A percentile compares a stretch with the other conserved stretches of the same genome.
Conservation (phyloP, 139 green algal species). For the Coelastrella sp. region DNA sequence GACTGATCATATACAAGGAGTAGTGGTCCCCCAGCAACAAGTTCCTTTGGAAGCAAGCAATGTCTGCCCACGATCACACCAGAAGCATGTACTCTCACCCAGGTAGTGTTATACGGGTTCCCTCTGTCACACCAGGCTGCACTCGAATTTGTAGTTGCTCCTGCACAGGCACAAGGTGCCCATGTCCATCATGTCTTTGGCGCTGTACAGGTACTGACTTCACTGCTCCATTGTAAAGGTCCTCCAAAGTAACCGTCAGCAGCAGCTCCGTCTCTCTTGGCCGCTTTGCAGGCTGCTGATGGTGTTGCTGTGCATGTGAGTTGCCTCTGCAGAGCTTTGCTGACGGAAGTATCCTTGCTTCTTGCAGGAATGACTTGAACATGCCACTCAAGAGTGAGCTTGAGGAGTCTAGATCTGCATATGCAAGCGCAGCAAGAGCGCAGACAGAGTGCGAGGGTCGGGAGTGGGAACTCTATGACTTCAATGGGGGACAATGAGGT, state of each 20-base stretch:
- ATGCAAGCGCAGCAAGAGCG: too few species aligned
- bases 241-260: constrained; percentile 34
- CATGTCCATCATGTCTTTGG: neutral
- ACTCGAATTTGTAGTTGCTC: constrained; percentile 39
- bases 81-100: neutral
- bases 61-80: neutral
- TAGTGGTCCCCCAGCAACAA: too few species aligned
- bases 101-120: constrained; percentile 45
- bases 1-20: too few species aligned
- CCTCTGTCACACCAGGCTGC: constrained; percentile 34
- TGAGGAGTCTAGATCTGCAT: neutral
- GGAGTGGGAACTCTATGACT: too few species aligned
- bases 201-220: constrained; percentile 45
- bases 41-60: neutral
- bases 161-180: neutral
- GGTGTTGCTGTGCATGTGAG: neutral
- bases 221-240: constrained; percentile 51
- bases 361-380: constrained; percentile 25
- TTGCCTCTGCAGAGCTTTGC: neutral
- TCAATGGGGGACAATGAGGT: too few species aligned
- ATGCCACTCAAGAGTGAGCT: constrained; percentile 1
- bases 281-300: constrained; percentile 28
- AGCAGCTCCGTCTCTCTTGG: constrained; percentile 8
- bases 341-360: neutral
- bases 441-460: too few species aligned